Conservation (phyloP, 192 early-diverging fungal genomes). For the Chytriomyces confervae region DNA sequence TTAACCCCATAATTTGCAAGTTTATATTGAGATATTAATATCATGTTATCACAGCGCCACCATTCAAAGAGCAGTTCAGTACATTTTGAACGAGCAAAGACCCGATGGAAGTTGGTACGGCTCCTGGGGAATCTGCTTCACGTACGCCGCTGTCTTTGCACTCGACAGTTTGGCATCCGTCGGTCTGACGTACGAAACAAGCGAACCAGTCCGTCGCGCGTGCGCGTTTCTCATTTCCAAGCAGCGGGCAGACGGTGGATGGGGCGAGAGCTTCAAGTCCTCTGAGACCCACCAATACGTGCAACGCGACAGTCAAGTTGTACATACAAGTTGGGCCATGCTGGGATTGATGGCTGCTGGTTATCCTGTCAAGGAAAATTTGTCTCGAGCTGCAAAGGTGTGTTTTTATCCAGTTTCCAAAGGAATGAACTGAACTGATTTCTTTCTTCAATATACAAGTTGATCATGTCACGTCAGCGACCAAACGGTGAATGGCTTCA, state of each 20-base stretch:
- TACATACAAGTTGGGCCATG: conserved; percentile 88
- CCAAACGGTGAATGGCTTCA: conserved; percentile 94
- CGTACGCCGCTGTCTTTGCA: conserved; percentile 94
- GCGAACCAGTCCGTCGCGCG: conserved; percentile 64
- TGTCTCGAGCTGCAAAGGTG: conserved; percentile 70
- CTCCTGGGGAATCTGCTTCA: conserved; percentile 97
- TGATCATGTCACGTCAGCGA: conserved; percentile 87
- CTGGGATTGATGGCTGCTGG: conserved; percentile 89
- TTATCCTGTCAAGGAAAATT: conserved; percentile 73
- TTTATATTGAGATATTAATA: too few species aligned
- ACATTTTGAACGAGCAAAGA: conserved; percentile 74
- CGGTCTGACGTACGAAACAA: conserved; percentile 72
- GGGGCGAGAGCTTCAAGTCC: conserved; percentile 95
- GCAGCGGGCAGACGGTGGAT: conserved; percentile 92
- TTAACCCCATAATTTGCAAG: not conserved
- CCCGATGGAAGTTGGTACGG: conserved; percentile 93
- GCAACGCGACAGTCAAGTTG: conserved; percentile 84
- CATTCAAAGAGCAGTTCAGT: conserved; percentile 70
- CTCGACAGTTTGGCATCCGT: conserved; percentile 81
- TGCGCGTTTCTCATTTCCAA: conserved; percentile 92
- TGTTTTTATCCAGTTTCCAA: not conserved
- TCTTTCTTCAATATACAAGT: conserved; percentile 23
- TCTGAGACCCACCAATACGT: conserved; percentile 73
- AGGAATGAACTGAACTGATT: too few species aligned
- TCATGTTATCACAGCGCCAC: conserved; percentile 23